Conservation (phyloP, 192 early-diverging fungal genomes). For the Phlyctochytrium bullatum region DNA sequence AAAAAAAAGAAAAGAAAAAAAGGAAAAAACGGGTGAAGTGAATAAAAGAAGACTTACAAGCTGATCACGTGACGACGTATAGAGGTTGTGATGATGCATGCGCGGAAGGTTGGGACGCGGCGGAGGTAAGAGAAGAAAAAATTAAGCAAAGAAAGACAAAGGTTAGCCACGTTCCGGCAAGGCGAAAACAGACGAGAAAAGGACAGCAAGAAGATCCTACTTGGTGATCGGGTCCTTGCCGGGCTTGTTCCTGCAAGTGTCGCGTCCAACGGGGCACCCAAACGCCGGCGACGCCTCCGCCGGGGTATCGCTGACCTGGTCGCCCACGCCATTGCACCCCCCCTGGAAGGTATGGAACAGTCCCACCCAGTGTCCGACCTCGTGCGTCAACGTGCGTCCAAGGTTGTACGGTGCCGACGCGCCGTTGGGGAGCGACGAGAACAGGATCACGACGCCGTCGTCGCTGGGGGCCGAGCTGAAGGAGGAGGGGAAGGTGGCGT, state of each 20-base stretch:
- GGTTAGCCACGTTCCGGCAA: too few species aligned
- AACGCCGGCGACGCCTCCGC: conserved; percentile 19
- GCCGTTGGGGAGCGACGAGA: conserved; percentile 21
- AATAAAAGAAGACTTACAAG: too few species aligned
- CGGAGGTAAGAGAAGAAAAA: too few species aligned
- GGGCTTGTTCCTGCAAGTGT: conserved; percentile 13
- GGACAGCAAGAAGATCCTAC: neutral
- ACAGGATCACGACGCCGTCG: conserved; percentile 32
- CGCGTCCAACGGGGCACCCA: conserved; percentile 20
- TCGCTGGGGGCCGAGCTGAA: conserved; percentile 12
- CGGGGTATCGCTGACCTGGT: neutral
- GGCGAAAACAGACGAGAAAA: too few species aligned
- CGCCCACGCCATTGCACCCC: conserved; percentile 15
- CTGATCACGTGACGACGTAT: too few species aligned
- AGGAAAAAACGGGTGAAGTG: too few species aligned
- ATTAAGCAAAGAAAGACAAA: too few species aligned
- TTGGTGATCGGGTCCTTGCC: conserved; percentile 17
- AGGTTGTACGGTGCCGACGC: conserved; percentile 21
- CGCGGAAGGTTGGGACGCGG: too few species aligned
- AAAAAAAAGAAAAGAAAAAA: neutral
- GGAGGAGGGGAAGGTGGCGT: conserved; percentile 29
- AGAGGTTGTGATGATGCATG: too few species aligned
- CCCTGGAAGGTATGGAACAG: conserved; percentile 30
- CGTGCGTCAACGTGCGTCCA: conserved; percentile 9
- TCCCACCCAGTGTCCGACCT: conserved; percentile 30